These are phyloP conservation scores for Cercophora samala DNA, from an alignment of 495 filamentous ascomycete species.

Conservation along the genomic window DNA sequence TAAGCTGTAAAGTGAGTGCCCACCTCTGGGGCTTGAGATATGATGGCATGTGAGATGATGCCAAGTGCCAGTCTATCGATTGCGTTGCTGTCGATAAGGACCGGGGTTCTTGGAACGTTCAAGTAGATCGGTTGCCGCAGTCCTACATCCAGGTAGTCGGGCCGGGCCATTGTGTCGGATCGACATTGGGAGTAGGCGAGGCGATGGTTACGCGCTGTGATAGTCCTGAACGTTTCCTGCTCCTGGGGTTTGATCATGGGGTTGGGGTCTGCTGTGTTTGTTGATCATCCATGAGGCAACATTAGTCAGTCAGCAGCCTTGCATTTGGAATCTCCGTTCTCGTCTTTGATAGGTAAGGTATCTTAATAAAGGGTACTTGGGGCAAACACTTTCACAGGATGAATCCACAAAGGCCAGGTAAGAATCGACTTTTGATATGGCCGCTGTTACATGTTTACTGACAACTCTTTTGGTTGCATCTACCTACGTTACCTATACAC, in stretches of 20 bases:
- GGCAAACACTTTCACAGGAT: too few species aligned
- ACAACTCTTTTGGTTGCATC: too few species aligned
- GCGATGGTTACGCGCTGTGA: not conserved
- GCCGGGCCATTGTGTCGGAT: not conserved
- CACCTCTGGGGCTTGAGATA: not conserved
- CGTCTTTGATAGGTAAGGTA: too few species aligned
- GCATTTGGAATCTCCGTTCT: too few species aligned
- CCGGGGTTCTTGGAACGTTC: not conserved
- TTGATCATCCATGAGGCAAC: not conserved
- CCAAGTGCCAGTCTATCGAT: not conserved
- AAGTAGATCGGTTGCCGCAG: not conserved
- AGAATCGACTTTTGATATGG: too few species aligned
- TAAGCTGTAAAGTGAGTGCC: not conserved
- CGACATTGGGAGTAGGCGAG: not conserved
- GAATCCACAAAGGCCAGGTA: too few species aligned
- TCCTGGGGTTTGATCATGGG: not conserved
- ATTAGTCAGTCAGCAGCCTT: not conserved
- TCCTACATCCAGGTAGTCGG: not conserved
- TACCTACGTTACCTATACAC: too few species aligned
- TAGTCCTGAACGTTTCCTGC: not conserved
- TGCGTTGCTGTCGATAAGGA: not conserved
- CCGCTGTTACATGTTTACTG: too few species aligned
- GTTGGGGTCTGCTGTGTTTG: not conserved
- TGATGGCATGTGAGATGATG: not conserved
- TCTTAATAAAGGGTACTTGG: too few species aligned